Evolutionary conservation across 176 grass and related monocot genomes (phyloP).

Genomic region (Oryza longistaminata): DNA sequence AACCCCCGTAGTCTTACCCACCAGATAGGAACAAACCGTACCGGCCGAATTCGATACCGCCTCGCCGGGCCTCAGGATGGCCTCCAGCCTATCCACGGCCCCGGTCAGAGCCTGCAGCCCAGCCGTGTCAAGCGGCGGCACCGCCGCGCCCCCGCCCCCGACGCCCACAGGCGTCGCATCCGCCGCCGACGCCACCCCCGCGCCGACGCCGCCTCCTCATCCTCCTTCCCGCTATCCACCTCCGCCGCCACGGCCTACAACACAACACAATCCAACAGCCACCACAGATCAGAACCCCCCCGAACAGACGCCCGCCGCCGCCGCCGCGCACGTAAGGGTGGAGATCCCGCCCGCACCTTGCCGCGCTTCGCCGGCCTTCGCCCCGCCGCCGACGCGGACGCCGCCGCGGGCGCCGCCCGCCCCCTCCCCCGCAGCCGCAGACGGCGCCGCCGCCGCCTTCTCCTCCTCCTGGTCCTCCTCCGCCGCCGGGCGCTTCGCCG

Average conservation of each 20-base stretch:
- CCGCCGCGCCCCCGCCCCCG: neutral
- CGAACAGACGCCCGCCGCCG: neutral
- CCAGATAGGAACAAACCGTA: neutral
- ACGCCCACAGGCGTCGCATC: neutral
- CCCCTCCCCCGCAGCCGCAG: neutral
- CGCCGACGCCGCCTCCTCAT: neutral
- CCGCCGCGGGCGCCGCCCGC: conserved; percentile 16
- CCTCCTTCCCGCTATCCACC: conserved; percentile 16
- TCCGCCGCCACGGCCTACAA: conserved; percentile 24
- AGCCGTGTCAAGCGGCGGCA: conserved; percentile 27
- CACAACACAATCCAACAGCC: neutral
- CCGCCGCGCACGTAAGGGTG: neutral
- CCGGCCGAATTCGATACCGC: conserved; percentile 33
- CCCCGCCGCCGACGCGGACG: neutral
- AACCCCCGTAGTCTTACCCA: neutral
- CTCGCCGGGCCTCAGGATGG: conserved; percentile 38
- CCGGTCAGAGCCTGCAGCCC: conserved; percentile 49
- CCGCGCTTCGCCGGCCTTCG: conserved; percentile 51
- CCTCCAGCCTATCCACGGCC: conserved; percentile 58
- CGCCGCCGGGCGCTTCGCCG: conserved; percentile 47
- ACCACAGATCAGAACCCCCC: conserved; percentile 36
- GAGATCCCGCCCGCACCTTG: conserved; percentile 56
- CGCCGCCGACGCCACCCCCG: neutral
- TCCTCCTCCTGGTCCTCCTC: conserved; percentile 32
- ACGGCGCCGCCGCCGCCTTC: conserved; percentile 24